phyloP scores from a whole-genome alignment of 805 yeast genomes.

The Danielia reshetovae region DNA sequence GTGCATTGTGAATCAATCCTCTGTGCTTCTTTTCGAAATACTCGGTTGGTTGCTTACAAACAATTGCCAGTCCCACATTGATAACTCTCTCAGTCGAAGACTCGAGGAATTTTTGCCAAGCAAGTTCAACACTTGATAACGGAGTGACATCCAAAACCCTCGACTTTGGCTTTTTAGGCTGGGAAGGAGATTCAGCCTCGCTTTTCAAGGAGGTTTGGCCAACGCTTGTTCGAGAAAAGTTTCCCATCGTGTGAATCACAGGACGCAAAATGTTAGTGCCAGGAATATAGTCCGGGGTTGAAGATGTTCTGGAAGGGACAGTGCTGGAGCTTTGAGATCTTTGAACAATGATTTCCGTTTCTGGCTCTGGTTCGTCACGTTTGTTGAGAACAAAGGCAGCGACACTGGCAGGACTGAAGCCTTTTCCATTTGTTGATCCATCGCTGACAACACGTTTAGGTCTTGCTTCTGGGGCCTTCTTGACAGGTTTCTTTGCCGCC shows the following conservation, averaged over 20 bases:
- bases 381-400: constrained; percentile 39
- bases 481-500: constrained; percentile 3
- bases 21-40: constrained; percentile 52
- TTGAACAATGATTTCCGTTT: constrained; percentile 8
- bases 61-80: constrained; percentile 22
- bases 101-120: constrained; percentile 53
- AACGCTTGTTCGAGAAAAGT: constrained; percentile 16
- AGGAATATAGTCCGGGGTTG: constrained; percentile 48
- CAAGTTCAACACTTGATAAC: constrained; percentile 49
- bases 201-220: constrained; percentile 11
- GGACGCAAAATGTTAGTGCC: constrained; percentile 59
- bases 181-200: constrained; percentile 7
- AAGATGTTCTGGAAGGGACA: constrained; percentile 23
- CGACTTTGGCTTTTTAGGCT: constrained; percentile 19
- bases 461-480: constrained; percentile 2
- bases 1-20: constrained; percentile 58
- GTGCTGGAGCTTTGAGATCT: constrained; percentile 1
- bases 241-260: constrained; percentile 34
- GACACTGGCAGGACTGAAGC: constrained; percentile 33
- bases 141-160: constrained; percentile 40
- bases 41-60: constrained; percentile 43
- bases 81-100: constrained; percentile 57
- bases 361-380: constrained; percentile 12
- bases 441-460: constrained; percentile 1
- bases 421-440: constrained; percentile 4